Percentiles rank a stretch among this genome's conserved stretches.
Evolutionary conservation across 805 yeast species (phyloP).

Genomic region (Jamesozyma hellenica): DNA sequence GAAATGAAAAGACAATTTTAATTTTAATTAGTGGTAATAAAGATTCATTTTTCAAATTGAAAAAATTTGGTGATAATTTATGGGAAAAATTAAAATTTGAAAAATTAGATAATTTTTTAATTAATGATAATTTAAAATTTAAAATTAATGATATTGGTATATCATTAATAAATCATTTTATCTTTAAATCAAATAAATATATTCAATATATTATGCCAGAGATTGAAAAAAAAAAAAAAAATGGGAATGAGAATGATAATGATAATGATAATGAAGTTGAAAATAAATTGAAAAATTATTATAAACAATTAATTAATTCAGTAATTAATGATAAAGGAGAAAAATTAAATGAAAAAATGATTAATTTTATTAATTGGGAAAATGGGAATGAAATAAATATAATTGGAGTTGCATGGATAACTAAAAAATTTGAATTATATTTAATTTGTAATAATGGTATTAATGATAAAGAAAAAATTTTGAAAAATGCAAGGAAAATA

Average conservation of each 20-base stretch:
- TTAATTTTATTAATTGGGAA: slow-evolving; percentile 39
- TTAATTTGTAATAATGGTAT: slow-evolving; percentile 46
- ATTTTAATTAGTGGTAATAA: slow-evolving; percentile 48
- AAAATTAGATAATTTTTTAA: slow-evolving; percentile 31
- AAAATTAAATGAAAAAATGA: slow-evolving; percentile 31
- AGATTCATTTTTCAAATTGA: slow-evolving; percentile 69
- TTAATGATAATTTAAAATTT: slow-evolving; percentile 18
- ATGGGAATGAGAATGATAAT: neutral
- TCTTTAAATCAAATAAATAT: slow-evolving; percentile 59
- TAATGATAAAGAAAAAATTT: slow-evolving; percentile 41
- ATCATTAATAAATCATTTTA: slow-evolving; percentile 60
- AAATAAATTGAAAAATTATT: slow-evolving; percentile 19
- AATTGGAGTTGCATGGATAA: slow-evolving; percentile 43
- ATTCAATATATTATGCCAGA: slow-evolving; percentile 39
- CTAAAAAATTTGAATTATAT: slow-evolving; percentile 53
- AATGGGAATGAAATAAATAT: slow-evolving; percentile 15
- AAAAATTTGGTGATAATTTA: slow-evolving; percentile 47
- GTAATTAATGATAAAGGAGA: slow-evolving; percentile 21
- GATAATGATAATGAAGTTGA: slow-evolving; percentile 9
- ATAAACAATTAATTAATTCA: slow-evolving; percentile 20
- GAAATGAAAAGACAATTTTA: slow-evolving; percentile 28
- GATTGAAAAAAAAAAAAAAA: slow-evolving; percentile 5
- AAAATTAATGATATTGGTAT: slow-evolving; percentile 46
- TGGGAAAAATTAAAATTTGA: slow-evolving; percentile 33
- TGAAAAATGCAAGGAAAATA: slow-evolving; percentile 53